Evolutionary conservation across 768 basidiomycete species (phyloP).

Genomic region (Serendipita indica): DNA sequence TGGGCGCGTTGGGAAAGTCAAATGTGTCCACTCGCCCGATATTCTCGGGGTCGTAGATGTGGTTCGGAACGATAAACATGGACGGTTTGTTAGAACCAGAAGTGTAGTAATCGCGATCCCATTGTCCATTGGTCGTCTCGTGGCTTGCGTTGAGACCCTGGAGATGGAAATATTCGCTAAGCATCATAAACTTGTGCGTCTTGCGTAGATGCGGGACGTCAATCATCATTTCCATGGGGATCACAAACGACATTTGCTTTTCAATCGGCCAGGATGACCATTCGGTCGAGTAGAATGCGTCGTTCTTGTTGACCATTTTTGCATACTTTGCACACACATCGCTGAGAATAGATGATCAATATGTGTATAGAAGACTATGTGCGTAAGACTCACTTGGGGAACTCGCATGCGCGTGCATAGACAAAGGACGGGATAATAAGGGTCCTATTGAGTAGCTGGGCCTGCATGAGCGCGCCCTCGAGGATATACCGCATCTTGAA

Average conservation of each 20-base stretch:
- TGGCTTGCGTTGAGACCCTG: conserved; percentile 9
- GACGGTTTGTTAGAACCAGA: not conserved
- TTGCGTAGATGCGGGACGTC: conserved; percentile 12
- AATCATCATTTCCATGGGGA: conserved; percentile 14
- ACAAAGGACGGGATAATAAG: conserved; percentile 31
- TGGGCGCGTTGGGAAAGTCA: not conserved
- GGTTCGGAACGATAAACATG: not conserved
- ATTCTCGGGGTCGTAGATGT: not conserved
- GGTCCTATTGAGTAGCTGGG: conserved; percentile 30
- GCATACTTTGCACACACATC: conserved; percentile 12
- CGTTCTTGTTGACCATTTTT: conserved; percentile 14
- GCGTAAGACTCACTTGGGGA: conserved; percentile 22
- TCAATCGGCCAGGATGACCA: conserved; percentile 12
- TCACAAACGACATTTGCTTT: conserved; percentile 11
- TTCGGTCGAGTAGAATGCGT: conserved; percentile 11
- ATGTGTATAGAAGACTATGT: not conserved
- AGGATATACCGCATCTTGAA: conserved; percentile 34
- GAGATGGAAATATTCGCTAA: conserved; percentile 13
- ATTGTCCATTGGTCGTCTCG: conserved; percentile 10
- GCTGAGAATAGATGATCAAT: not conserved
- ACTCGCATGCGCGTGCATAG: conserved; percentile 34
- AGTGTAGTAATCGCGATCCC: conserved; percentile 5
- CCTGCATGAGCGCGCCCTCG: conserved; percentile 31
- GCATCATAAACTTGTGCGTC: conserved; percentile 4
- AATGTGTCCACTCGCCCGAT: not conserved